Evolutionary conservation across 495 filamentous ascomycete species (phyloP).

Genomic region (Podospora comata): DNA sequence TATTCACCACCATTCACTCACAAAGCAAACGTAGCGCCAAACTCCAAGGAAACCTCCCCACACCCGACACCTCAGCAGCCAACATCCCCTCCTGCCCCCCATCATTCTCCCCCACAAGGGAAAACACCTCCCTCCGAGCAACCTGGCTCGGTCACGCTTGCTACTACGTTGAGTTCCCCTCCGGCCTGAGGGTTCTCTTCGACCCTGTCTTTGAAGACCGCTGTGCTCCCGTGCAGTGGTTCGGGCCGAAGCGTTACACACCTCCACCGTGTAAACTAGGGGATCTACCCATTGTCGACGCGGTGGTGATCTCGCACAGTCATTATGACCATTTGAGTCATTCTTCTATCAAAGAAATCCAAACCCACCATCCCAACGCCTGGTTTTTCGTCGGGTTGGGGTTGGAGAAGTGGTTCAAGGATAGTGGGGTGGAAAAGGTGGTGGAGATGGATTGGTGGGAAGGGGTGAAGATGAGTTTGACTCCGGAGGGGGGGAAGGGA

Average conservation of each 20-base stretch:
- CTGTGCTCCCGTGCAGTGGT: slow-evolving; percentile 70
- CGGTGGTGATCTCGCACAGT: slow-evolving; percentile 86
- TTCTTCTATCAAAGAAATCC: slow-evolving; percentile 66
- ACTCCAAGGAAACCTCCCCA: slow-evolving; percentile 59
- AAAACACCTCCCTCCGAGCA: slow-evolving; percentile 64
- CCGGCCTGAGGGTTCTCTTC: slow-evolving; percentile 84
- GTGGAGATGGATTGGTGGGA: slow-evolving; percentile 98
- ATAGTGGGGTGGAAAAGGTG: slow-evolving; percentile 64
- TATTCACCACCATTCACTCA: not conserved
- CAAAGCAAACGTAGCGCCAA: slow-evolving; percentile 44
- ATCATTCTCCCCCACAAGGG: slow-evolving; percentile 59
- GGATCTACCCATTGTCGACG: slow-evolving; percentile 81
- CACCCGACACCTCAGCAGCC: slow-evolving; percentile 62
- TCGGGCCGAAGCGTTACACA: slow-evolving; percentile 80
- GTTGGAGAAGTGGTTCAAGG: slow-evolving; percentile 80
- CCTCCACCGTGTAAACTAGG: slow-evolving; percentile 70
- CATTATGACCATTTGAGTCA: slow-evolving; percentile 94
- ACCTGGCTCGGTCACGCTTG: slow-evolving; percentile 98
- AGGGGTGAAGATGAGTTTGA: slow-evolving; percentile 66
- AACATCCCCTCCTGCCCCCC: slow-evolving; percentile 55
- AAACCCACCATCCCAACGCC: slow-evolving; percentile 68
- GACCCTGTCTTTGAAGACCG: slow-evolving; percentile 92
- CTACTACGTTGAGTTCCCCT: slow-evolving; percentile 88
- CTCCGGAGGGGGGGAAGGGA: slow-evolving; percentile 34
- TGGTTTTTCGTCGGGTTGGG: slow-evolving; percentile 89